Conservation (phyloP, 2,329 filamentous ascomycete species). For the Diaporthe citriasiana region DNA sequence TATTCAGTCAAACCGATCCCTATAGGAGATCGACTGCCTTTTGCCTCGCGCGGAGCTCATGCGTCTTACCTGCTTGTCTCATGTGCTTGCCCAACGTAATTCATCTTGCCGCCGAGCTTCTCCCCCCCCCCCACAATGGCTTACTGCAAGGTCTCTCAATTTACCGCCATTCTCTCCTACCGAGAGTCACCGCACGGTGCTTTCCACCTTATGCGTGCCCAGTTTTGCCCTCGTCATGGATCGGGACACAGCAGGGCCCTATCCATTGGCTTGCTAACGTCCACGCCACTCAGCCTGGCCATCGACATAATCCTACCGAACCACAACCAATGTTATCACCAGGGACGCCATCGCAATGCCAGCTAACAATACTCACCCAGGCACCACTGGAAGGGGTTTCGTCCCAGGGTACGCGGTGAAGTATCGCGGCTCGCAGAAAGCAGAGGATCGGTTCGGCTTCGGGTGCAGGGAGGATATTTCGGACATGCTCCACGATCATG, state of each 20-base stretch:
- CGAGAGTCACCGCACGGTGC: background rate
- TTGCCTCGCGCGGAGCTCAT: background rate
- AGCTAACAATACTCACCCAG: constrained; percentile 6
- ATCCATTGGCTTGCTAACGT: background rate
- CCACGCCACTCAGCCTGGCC: background rate
- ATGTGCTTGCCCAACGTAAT: background rate
- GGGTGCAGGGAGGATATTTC: constrained; percentile 16
- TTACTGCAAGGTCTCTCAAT: background rate
- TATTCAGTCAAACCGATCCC: background rate
- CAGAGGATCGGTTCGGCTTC: constrained; percentile 29
- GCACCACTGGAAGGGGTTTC: constrained; percentile 19
- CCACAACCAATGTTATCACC: constrained; percentile 9
- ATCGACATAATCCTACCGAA: background rate
- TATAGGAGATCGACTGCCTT: background rate
- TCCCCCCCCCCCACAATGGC: no score
- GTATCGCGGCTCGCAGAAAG: constrained; percentile 32
- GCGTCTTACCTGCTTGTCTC: background rate
- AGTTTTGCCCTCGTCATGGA: no score
- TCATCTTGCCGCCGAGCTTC: no score
- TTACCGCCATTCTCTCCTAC: background rate
- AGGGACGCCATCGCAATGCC: background rate
- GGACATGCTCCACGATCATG: constrained; percentile 20
- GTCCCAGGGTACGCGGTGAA: constrained; percentile 22
- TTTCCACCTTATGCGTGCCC: background rate
- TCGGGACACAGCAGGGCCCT: background rate